phyloP scores from a whole-genome alignment of 202 grass and related monocot species.

The Musa balbisiana region DNA sequence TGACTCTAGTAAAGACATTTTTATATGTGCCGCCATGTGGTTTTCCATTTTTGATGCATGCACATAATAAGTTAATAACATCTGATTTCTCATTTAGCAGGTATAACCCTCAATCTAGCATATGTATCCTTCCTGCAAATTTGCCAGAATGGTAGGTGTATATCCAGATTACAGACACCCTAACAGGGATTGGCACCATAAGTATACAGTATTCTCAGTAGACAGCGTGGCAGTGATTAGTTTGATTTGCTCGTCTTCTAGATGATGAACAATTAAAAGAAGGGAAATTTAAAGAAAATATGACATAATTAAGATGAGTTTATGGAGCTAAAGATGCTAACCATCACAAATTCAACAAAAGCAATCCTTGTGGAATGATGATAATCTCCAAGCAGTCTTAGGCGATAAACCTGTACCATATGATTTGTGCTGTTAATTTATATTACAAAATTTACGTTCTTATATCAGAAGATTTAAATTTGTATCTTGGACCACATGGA shows the following conservation, averaged over 20 bases:
- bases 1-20: neutral
- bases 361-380: conserved; percentile 93
- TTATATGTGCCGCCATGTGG: neutral
- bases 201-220: too few species aligned
- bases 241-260: neutral
- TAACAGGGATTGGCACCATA: too few species aligned
- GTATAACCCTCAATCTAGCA: neutral
- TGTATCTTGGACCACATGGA: neutral
- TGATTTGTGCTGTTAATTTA: neutral
- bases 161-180: too few species aligned
- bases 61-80: neutral
- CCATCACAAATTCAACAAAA: conserved; percentile 99
- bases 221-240: too few species aligned
- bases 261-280: neutral
- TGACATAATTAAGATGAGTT: neutral
- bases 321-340: conserved; percentile 21
- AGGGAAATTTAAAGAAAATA: neutral
- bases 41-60: too few species aligned
- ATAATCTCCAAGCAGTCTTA: conserved; percentile 94
- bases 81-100: neutral
- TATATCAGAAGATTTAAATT: neutral
- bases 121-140: too few species aligned
- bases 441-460: neutral
- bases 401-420: conserved; percentile 60
- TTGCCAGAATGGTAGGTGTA: too few species aligned